Evolutionary conservation across 768 basidiomycete genomes (phyloP).

Genomic region (Calocybe indica): DNA sequence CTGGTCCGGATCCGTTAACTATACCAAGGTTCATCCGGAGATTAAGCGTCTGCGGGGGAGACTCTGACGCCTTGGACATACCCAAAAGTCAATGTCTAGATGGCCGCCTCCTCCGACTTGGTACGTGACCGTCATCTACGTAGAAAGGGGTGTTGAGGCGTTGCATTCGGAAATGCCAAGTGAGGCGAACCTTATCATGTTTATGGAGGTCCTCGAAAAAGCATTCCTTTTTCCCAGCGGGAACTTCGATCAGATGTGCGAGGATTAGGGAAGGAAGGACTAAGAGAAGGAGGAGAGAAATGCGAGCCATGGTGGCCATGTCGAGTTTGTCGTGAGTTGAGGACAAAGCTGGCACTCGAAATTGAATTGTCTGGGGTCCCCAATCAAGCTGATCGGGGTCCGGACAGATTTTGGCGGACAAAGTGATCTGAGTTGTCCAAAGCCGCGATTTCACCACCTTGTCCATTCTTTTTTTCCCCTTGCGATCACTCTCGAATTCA

Average conservation of each 20-base stretch:
- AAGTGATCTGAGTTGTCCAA: background rate
- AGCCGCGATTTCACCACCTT: constrained; percentile 4
- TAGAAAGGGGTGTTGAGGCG: background rate
- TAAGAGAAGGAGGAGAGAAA: constrained; percentile 36
- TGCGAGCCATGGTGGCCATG: constrained; percentile 12
- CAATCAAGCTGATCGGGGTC: constrained; percentile 12
- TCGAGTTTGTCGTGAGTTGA: constrained; percentile 1
- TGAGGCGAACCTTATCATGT: constrained; percentile 70
- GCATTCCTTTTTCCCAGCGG: constrained; percentile 83
- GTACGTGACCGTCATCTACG: constrained; percentile 97
- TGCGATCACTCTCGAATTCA: constrained; percentile 6
- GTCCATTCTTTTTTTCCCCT: constrained; percentile 3
- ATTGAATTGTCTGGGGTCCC: constrained; percentile 7
- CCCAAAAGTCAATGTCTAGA: constrained; percentile 97
- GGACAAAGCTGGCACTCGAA: background rate
- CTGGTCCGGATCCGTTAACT: constrained; percentile 80
- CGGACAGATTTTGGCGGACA: constrained; percentile 2
- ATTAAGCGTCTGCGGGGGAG: constrained; percentile 1
- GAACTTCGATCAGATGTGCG: constrained; percentile 69
- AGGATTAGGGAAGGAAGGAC: constrained; percentile 34
- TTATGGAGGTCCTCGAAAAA: constrained; percentile 93
- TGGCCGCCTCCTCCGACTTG: constrained; percentile 98
- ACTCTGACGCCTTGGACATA: constrained; percentile 22
- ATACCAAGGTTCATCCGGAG: constrained; percentile 6
- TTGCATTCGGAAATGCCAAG: background rate